Base-by-base conservation (phyloP, 805 yeast species). In the Kurtzmaniella cleridarum region DNA sequence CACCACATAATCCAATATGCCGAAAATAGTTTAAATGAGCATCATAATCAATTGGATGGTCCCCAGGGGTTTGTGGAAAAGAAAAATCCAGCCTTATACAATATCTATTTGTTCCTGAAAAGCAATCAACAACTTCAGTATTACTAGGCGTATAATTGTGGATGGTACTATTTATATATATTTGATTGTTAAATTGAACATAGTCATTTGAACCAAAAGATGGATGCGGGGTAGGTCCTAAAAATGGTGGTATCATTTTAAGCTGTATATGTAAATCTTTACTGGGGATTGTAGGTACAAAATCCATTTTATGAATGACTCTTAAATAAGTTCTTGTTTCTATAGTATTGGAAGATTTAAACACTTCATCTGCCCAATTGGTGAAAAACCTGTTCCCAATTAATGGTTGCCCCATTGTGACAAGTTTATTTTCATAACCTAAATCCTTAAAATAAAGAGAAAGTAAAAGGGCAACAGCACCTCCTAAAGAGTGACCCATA, bases 361-460 rank as follows among this genome's bases (percentile, higher is more conserved):
- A 36, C 2, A 50, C 62, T 2, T 27, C 30, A 39, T 66, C 70
- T 3, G 57, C 58, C 68, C 70, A 69, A 3, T 45, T 35, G 1
- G 59, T 57, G 39, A 70, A 67, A n/a, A 49, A 50, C 13, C 48
- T 41, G 45, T 71, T 69, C 2, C 75, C 76, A 5, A 66, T 41
- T 16, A 66, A 52, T 0, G 76, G 76, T 48, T 62, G 74, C 2
- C 75, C 76, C 65, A 69, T 57, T 1, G 75, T 68, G 3, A 67
- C 59, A 30, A 70, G 34, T 1, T 57, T 52, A 16, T 54, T 52
- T 13, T 59, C 53, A 39, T 48, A 59, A 2, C 70, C 69, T 37
- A 56, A 42, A 41, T 62, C 67, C 9, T 62, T 47, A 38, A 56
- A 62, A 39, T 66, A 62, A 12, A 69, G 48, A 5, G 63, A 63